A percentile compares a stretch with the other conserved stretches of the same genome.
Evolutionary conservation across 2,329 filamentous ascomycete genomes (phyloP).

Genomic region (Claviceps africana): DNA sequence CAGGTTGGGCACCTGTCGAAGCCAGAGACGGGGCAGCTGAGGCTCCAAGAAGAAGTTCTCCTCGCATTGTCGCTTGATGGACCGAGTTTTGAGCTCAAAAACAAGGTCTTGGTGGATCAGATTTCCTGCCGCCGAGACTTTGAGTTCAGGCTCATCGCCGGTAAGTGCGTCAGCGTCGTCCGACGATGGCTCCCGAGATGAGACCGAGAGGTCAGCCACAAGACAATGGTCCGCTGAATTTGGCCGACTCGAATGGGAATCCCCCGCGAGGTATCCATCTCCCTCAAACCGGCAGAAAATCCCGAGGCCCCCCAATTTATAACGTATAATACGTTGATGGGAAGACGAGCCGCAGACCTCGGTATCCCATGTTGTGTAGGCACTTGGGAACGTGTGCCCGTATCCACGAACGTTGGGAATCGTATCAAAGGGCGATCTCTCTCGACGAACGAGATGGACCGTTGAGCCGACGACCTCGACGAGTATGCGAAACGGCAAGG

Average conservation of each 20-base stretch:
- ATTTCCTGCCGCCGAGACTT: not conserved
- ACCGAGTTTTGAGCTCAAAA: conserved; percentile 33
- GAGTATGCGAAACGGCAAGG: conserved; percentile 39
- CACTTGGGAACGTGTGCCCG: conserved; percentile 53
- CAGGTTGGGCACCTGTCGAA: conserved; percentile 24
- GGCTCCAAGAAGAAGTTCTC: conserved; percentile 16
- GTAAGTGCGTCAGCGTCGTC: not conserved
- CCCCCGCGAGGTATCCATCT: conserved; percentile 13
- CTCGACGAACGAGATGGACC: conserved; percentile 45
- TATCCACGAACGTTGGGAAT: conserved; percentile 44
- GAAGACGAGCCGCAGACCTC: conserved; percentile 40
- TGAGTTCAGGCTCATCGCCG: conserved; percentile 12
- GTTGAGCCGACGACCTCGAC: conserved; percentile 39
- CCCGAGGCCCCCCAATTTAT: conserved; percentile 8
- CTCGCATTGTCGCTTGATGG: conserved; percentile 6
- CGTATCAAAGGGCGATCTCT: conserved; percentile 42
- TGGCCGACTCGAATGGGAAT: not conserved
- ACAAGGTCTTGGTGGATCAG: conserved; percentile 15
- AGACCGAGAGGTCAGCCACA: not conserved
- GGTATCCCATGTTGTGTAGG: conserved; percentile 48
- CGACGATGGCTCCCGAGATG: not conserved
- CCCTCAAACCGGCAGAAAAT: conserved; percentile 16
- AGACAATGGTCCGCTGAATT: not conserved
- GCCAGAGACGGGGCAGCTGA: conserved; percentile 29
- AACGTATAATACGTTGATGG: conserved; percentile 36